Conservation (phyloP, 2,329 filamentous ascomycete genomes). For the Ophioceras dolichostomum region DNA sequence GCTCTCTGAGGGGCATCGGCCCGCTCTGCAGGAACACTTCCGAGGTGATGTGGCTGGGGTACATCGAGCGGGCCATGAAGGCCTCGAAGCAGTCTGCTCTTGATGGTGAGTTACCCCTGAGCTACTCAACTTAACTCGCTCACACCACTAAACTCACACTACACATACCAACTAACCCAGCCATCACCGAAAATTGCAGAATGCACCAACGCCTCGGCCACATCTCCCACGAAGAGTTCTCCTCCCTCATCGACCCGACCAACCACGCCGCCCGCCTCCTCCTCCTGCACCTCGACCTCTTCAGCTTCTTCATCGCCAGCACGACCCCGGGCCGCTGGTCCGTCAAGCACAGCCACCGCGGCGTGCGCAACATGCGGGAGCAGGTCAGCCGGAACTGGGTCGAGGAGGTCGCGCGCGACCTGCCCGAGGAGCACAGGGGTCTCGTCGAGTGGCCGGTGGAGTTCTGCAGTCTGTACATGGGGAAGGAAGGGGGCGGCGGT, state of each 20-base stretch:
- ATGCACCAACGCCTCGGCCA: constrained; percentile 16
- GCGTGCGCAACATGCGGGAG: too few species aligned
- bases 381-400: neutral
- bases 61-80: constrained; percentile 16
- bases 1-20: constrained; percentile 14
- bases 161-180: constrained; percentile 3
- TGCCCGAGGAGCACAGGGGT: neutral
- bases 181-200: constrained; percentile 11
- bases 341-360: too few species aligned
- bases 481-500: neutral
- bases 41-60: constrained; percentile 18
- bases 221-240: constrained; percentile 18
- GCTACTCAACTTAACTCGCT: neutral
- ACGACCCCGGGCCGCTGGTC: too few species aligned
- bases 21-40: constrained; percentile 17
- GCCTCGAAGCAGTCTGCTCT: constrained; percentile 12
- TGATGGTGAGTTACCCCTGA: constrained; percentile 14
- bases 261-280: constrained; percentile 21
- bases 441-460: neutral
- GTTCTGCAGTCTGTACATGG: too few species aligned
- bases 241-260: constrained; percentile 15
- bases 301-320: too few species aligned
- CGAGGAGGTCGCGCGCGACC: neutral
- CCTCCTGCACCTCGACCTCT: constrained; percentile 24
- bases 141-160: neutral